Evolutionary conservation across 176 grass and related monocot genomes (phyloP), one percentile per base, ranked within the genome.

Genomic region (Bothriochloa decipiens): DNA sequence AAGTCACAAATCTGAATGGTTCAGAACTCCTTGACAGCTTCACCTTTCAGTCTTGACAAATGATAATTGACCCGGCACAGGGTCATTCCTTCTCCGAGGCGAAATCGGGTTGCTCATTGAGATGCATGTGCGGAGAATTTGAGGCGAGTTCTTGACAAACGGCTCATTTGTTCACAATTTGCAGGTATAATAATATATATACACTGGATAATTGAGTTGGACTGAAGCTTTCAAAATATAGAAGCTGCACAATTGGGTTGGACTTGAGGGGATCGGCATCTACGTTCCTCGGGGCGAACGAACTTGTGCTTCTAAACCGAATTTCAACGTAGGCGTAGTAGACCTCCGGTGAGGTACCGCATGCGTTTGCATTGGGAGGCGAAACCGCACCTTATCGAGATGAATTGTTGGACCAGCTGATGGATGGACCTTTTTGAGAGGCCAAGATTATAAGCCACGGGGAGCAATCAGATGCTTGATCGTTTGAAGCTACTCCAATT

Each of bases 241-340:
- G 25, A 45, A 26, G 23, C 27, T 49, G 12, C 15, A 62, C 29
- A 82, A 43, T 82, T 42, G 68, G 40, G 68, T 53, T 81, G 40
- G 70, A 89, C 77, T 70, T 70, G 10, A 32, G 39, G 50, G 82
- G 37, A 17, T 86, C 32, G 28, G 61, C 10, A 68, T 49, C 69
- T 75, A 75, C 23, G 40, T 15, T 66, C 43, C 55, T 84, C 39
- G 81, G 84, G 62, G 27, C 23, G 69, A 80, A 35, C 75, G 69
- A 75, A 37, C 75, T 83, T 84, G 76, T 88, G 87, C 39, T 80
- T 72, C 69, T 74, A 82, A 77, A 33, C 65, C 42, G 20, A 69
- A 41, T 65, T 70, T 86, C 78, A 86, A 77, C 53, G 23, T 33
- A 76, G 77, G 32, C 71, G 52, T 61, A 76, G n/a, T 87, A 68